A percentile compares a stretch with the other conserved stretches of the same genome.
phyloP scores from a whole-genome alignment of 2,329 filamentous ascomycete species.

The Clarireedia paspali region DNA sequence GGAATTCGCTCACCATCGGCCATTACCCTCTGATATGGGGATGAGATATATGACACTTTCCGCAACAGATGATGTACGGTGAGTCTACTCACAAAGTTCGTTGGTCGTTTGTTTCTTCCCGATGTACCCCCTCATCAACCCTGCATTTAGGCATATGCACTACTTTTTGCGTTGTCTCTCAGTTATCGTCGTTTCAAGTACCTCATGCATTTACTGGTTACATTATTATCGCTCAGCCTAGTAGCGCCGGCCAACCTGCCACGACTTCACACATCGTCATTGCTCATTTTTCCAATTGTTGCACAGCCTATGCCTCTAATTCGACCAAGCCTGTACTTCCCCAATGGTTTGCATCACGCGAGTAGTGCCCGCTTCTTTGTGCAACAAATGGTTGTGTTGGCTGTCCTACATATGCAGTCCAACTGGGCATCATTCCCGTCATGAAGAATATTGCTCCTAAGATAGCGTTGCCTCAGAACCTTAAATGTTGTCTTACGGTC shows the following conservation, averaged over 20 bases:
- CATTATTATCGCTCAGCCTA: conserved; percentile 6
- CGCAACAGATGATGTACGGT: conserved; percentile 31
- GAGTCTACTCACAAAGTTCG: conserved; percentile 17
- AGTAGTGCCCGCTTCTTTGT: conserved; percentile 23
- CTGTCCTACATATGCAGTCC: conserved; percentile 24
- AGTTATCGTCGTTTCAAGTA: conserved; percentile 11
- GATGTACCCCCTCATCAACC: conserved; percentile 13
- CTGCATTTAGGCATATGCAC: conserved; percentile 24
- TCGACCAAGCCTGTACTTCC: conserved; percentile 17
- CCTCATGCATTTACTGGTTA: conserved; percentile 12
- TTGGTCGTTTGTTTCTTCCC: conserved; percentile 22
- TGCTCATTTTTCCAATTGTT: conserved; percentile 17
- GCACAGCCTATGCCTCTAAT: conserved; percentile 26
- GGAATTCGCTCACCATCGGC: conserved; percentile 23
- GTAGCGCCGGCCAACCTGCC: conserved; percentile 18
- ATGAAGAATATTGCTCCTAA: conserved; percentile 10
- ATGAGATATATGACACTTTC: conserved; percentile 29
- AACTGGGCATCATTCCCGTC: conserved; percentile 22
- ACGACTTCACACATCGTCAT: conserved; percentile 22
- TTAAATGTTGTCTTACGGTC: conserved; percentile 25
- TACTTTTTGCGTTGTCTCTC: conserved; percentile 7
- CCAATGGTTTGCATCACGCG: conserved; percentile 25
- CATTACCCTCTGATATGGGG: conserved; percentile 29
- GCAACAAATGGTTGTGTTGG: conserved; percentile 23
- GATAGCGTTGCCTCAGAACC: conserved; percentile 17